A percentile compares a stretch with the other conserved stretches of the same genome.
Conservation (phyloP, 2,329 filamentous ascomycete genomes). For the Zymoseptoria ardabiliae region DNA sequence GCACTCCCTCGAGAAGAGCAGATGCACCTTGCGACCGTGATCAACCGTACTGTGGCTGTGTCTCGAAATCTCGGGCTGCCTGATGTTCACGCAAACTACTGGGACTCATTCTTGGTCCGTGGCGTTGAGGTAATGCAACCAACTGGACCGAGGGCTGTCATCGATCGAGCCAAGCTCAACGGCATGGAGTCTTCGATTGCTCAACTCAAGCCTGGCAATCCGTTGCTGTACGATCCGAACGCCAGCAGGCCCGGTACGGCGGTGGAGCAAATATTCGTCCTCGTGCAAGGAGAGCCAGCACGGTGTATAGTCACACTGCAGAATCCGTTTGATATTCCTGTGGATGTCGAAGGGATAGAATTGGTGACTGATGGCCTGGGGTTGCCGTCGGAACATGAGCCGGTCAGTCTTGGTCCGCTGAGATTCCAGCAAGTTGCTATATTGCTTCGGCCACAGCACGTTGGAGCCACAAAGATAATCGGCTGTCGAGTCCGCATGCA, state of each 20-base stretch:
- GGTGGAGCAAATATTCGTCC: conserved; percentile 50
- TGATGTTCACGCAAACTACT: conserved; percentile 74
- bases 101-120: conserved; percentile 91
- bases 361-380: conserved; percentile 66
- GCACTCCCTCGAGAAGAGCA: conserved; percentile 62
- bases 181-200: conserved; percentile 7
- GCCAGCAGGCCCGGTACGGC: conserved; percentile 56
- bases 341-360: conserved; percentile 76
- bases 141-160: conserved; percentile 11
- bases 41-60: conserved; percentile 74
- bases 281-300: conserved; percentile 72
- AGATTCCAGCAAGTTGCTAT: conserved; percentile 72
- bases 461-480: conserved; percentile 64
- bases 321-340: conserved; percentile 87
- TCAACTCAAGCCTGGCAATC: conserved; percentile 46
- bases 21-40: conserved; percentile 72
- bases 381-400: conserved; percentile 60
- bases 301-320: conserved; percentile 78
- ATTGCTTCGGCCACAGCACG: conserved; percentile 56
- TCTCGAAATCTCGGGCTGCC: conserved; percentile 65
- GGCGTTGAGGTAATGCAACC: conserved; percentile 59
- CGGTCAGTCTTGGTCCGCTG: conserved; percentile 68
- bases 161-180: conserved; percentile 18
- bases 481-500: conserved; percentile 74
- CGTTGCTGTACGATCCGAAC: conserved; percentile 95